These are phyloP conservation scores for Plenodomus biglobosus DNA, from an alignment of 2,329 filamentous ascomycete genomes.

Conservation along the genomic window DNA sequence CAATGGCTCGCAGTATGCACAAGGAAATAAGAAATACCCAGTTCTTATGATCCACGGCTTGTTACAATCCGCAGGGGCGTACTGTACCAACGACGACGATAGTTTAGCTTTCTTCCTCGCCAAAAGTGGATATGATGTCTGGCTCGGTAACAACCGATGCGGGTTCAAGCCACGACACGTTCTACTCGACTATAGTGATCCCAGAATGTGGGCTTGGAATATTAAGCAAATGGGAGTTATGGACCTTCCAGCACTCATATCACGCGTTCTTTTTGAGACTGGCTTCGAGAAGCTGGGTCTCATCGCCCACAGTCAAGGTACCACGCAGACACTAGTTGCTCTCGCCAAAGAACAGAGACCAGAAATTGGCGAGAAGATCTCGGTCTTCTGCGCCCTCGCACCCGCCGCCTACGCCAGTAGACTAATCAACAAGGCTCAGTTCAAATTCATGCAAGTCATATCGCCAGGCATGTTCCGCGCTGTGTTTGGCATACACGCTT, in stretches of 20 bases:
- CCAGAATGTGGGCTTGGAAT: constrained; percentile 93
- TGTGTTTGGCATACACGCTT: constrained; percentile 88
- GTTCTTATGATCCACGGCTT: constrained; percentile 86
- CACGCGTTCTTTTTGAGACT: constrained; percentile 77
- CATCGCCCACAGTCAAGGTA: constrained; percentile 87
- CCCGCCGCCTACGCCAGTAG: constrained; percentile 89
- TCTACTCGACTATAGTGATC: constrained; percentile 70
- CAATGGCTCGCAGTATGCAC: constrained; percentile 29
- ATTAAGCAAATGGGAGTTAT: constrained; percentile 91
- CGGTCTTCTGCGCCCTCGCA: constrained; percentile 86
- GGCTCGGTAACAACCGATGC: constrained; percentile 92
- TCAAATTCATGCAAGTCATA: constrained; percentile 86
- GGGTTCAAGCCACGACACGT: constrained; percentile 79
- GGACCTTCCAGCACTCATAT: constrained; percentile 79
- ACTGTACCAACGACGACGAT: constrained; percentile 86
- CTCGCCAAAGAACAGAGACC: constrained; percentile 88
- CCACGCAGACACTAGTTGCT: constrained; percentile 83
- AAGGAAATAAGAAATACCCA: constrained; percentile 68
- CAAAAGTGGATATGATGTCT: constrained; percentile 91
- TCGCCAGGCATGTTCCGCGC: constrained; percentile 74
- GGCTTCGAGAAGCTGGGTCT: constrained; percentile 81
- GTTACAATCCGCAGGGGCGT: constrained; percentile 83
- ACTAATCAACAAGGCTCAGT: constrained; percentile 81
- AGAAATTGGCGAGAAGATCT: constrained; percentile 77
- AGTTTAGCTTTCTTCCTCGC: constrained; percentile 89